Base-by-base conservation (phyloP, 1,139 yeast genomes). In the Debaryomyces fabryi region DNA sequence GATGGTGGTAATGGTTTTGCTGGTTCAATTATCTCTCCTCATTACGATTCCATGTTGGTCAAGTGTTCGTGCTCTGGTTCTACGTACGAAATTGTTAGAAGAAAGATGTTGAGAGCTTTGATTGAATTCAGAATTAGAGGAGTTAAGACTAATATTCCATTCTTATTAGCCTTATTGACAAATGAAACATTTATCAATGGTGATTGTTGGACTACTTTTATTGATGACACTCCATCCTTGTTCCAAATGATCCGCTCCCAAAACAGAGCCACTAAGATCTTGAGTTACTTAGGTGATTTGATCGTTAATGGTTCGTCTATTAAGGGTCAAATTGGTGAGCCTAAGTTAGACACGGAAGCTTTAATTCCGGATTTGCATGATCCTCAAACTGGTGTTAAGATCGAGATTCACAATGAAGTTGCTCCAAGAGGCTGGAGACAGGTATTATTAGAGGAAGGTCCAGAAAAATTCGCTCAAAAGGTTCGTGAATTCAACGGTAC, bases 1-100 rank as follows among this genome's bases (percentile, higher is more conserved):
- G 99, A 93, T 67, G 99, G 99, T 76, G 99, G 99, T 73, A 93
- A 93, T 66, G 98, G 98, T 6, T 93, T 91, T 71, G 96, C 97
- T n/a, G 99, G 99, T 57, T 90, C 98, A 29, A 85, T 95, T 57
- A 93, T 93, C 58, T 86, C 97, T 32, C 99, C 99, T 43, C 97
- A 91, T 72, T 93, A 93, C 72, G 99, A 93, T 72, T 92, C 98
- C 43, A 89, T 93, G 97, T 81, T 93, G 80, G 99, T 93, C 56
- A 93, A 93, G 72, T 95, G 99, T 71, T 83, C 97, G 34, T 91
- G 98, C 68, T 84, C 96, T 25, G 99, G 99, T 51, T 88, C 97
- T 33, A 92, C 97, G 47, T 95, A 85, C 69, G 99, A 95, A 74
- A 92, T 95, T 63, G 89, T 97, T 43, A 84, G 99, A 68, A 83